Conservation (phyloP, 2,329 filamentous ascomycete genomes). For the Orbilia quercus region DNA sequence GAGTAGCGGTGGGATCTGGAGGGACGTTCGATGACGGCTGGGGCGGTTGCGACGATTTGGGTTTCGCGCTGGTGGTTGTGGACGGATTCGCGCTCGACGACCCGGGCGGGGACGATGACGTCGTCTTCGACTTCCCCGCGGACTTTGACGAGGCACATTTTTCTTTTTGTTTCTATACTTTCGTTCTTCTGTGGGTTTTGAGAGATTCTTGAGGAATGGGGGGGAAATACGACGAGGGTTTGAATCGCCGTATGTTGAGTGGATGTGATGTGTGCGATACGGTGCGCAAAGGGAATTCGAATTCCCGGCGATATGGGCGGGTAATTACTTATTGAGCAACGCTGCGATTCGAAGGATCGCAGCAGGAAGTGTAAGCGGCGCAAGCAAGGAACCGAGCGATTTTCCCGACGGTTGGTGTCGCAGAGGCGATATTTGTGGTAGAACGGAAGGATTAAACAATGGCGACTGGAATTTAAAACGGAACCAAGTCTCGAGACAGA, state of each 20-base stretch:
- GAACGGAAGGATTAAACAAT: background rate
- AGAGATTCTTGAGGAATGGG: background rate
- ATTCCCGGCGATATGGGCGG: too few relatives aligned
- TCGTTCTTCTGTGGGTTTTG: slow-evolving; percentile 13
- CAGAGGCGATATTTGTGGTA: slow-evolving; percentile 7
- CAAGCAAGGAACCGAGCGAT: slow-evolving; percentile 51
- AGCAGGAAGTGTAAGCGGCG: background rate
- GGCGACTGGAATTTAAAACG: background rate
- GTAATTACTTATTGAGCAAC: too few relatives aligned
- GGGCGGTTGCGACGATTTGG: slow-evolving; percentile 55
- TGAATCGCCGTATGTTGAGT: too few relatives aligned
- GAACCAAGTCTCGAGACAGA: too few relatives aligned
- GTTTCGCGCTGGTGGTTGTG: slow-evolving; percentile 38
- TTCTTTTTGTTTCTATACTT: background rate
- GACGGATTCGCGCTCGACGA: slow-evolving; percentile 48
- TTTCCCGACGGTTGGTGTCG: slow-evolving; percentile 26
- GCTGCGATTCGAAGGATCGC: slow-evolving; percentile 7
- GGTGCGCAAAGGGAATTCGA: background rate
- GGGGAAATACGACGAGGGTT: background rate
- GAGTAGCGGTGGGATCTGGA: slow-evolving; percentile 38
- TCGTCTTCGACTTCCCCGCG: slow-evolving; percentile 59
- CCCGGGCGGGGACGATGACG: slow-evolving; percentile 57
- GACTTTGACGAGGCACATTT: slow-evolving; percentile 60
- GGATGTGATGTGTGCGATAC: too few relatives aligned
- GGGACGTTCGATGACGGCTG: slow-evolving; percentile 50